These are phyloP conservation scores for Capsicum chinense DNA, from an alignment of 257 asterid genomes.

Conservation along the genomic window DNA sequence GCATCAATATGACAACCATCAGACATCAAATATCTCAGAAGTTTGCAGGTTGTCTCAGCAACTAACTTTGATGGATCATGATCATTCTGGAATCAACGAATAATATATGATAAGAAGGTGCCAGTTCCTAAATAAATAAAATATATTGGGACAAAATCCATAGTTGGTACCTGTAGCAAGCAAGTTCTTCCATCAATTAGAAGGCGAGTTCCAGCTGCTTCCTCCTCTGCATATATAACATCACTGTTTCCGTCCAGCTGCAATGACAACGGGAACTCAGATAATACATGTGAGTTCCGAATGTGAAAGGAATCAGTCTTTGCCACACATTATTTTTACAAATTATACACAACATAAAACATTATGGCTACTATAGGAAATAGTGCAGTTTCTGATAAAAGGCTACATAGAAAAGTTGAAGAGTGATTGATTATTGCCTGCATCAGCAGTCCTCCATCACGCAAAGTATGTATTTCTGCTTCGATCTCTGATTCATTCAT, in stretches of 20 bases:
- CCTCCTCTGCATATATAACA: constrained; percentile 95
- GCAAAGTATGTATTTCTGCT: constrained; percentile 98
- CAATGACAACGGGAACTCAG: constrained; percentile 33
- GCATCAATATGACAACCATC: constrained; percentile 94
- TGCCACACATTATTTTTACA: neutral
- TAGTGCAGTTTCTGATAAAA: neutral
- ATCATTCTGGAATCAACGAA: constrained; percentile 69
- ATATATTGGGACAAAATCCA: constrained; percentile 24
- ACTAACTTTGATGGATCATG: constrained; percentile 97
- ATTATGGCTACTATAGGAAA: constrained; percentile 9
- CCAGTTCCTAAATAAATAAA: neutral
- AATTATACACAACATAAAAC: constrained; percentile 24
- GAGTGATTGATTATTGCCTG: constrained; percentile 65
- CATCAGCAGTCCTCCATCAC: constrained; percentile 97
- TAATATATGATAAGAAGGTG: constrained; percentile 17
- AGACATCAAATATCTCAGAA: constrained; percentile 59
- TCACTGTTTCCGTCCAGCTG: constrained; percentile 98
- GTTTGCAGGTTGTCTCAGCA: constrained; percentile 99
- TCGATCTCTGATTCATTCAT: constrained; percentile 87
- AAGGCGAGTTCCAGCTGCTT: constrained; percentile 99
- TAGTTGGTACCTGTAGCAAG: constrained; percentile 83
- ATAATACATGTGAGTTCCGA: neutral
- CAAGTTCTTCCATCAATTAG: constrained; percentile 99
- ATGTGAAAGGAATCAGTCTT: constrained; percentile 23
- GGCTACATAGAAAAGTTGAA: constrained; percentile 23